Percentiles rank a stretch among this genome's conserved stretches.
phyloP scores from a whole-genome alignment of 257 asterid genomes.

The Ajuga chamaepitys region DNA sequence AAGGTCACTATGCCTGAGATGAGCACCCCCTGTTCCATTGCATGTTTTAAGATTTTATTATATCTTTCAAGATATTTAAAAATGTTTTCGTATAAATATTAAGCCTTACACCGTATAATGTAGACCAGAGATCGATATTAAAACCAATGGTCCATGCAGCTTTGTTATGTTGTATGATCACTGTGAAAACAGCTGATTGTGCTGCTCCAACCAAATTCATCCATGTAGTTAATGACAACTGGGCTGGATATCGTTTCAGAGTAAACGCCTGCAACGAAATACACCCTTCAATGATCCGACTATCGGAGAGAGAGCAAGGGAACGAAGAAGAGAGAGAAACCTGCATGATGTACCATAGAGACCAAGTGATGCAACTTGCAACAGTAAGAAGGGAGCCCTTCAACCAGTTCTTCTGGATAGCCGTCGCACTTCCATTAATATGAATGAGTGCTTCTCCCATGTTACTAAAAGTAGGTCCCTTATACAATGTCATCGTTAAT shows the following conservation, averaged over 20 bases:
- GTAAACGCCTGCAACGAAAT: slow-evolving; percentile 43
- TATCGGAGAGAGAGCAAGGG: neutral
- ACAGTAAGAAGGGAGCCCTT: slow-evolving; percentile 48
- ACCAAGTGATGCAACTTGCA: slow-evolving; percentile 68
- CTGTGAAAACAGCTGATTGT: slow-evolving; percentile 66
- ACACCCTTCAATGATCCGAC: neutral
- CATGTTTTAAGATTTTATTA: neutral
- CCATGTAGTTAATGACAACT: slow-evolving; percentile 67
- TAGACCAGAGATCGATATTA: slow-evolving; percentile 68
- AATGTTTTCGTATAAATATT: neutral
- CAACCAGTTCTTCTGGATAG: slow-evolving; percentile 46
- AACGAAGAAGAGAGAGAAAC: slow-evolving; percentile 14
- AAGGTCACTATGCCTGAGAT: slow-evolving; percentile 50
- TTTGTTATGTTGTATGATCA: slow-evolving; percentile 37
- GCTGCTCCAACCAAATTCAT: slow-evolving; percentile 73
- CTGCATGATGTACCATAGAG: slow-evolving; percentile 75
- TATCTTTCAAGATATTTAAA: neutral
- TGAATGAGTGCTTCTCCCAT: slow-evolving; percentile 37
- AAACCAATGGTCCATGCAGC: slow-evolving; percentile 69
- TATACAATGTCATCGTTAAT: slow-evolving; percentile 56
- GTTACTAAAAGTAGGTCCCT: slow-evolving; percentile 44
- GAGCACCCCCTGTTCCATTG: slow-evolving; percentile 47
- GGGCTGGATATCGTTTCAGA: slow-evolving; percentile 71
- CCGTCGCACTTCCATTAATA: slow-evolving; percentile 25
- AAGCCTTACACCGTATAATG: slow-evolving; percentile 52